Evolutionary conservation across 768 basidiomycete genomes (phyloP).

Genomic region (Gloeostereum incarnatum): DNA sequence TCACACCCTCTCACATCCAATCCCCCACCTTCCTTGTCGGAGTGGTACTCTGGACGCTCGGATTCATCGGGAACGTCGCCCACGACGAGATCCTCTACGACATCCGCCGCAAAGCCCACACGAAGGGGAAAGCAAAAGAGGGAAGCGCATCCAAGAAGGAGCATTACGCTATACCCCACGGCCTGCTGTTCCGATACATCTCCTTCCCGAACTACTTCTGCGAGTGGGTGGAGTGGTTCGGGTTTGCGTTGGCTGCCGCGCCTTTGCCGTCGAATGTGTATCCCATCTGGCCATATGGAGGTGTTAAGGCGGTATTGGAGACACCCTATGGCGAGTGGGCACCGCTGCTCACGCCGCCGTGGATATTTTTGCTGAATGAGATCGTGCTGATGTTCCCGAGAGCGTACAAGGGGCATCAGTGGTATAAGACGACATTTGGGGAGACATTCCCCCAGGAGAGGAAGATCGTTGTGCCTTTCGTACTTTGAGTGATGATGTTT

Average conservation of each 20-base stretch:
- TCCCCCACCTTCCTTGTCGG: conserved; percentile 43
- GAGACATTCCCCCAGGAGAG: conserved; percentile 70
- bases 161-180: conserved; percentile 76
- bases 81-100: conserved; percentile 89
- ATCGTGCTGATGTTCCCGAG: conserved; percentile 73
- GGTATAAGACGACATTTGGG: conserved; percentile 76
- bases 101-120: conserved; percentile 60
- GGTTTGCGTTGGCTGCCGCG: conserved; percentile 72
- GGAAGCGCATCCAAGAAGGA: conserved; percentile 19
- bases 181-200: conserved; percentile 64
- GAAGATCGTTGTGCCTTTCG: conserved; percentile 71
- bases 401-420: conserved; percentile 71
- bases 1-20: conserved; percentile 15
- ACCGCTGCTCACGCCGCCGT: conserved; percentile 57
- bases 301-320: conserved; percentile 16
- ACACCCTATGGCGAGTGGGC: conserved; percentile 23
- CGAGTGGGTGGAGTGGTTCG: conserved; percentile 94
- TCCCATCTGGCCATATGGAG: conserved; percentile 5
- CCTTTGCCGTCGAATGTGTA: conserved; percentile 23
- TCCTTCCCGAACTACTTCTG: conserved; percentile 93
- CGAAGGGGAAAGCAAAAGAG: conserved; percentile 15
- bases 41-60: conserved; percentile 55
- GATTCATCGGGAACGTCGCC: conserved; percentile 70
- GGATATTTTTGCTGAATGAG: conserved; percentile 71
- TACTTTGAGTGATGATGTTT: too few relatives aligned